Base-by-base conservation (phyloP, 805 yeast species). In the Komagataella pseudopastoris region DNA sequence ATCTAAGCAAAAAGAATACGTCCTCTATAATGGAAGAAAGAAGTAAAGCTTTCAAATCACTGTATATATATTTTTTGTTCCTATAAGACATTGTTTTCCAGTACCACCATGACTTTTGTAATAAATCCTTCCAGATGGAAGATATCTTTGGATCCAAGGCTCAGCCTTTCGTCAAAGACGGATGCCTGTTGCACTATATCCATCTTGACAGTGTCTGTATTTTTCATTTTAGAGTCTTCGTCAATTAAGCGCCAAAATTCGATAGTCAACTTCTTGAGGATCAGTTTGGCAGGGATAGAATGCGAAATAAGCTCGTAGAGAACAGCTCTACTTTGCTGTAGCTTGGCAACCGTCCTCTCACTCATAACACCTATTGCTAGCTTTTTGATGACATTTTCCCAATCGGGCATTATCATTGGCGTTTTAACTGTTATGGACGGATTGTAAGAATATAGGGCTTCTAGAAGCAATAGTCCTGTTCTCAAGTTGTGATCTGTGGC, bases 41-140 rank as follows among this genome's bases (percentile, higher is more conserved):
- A 46, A 44, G 44, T 49, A 44, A 22, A 6, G n/a, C 20, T 17
- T 14, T 10, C 14, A 30, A 30, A 30, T 30, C 39, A 30, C 39
- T 30, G 39, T 30, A 30, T 30, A 30, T 30, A 30, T 30, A 30
- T 30, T 24, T 30, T 30, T 10, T 30, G 39, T 30, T 17, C 46
- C 47, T 45, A n/a, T 45, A 18, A 22, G 16, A 22, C 24, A 48
- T 61, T 62, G 23, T 58, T 68, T 58, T 85, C 93, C 49, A 85
- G 63, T 6, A 75, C 75, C 46, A 88, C 85, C 97, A 93, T 91
- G 1, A 81, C 79, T 62, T 78, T 83, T 0, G 97, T 96, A 17
- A 87, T 77, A 62, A 88, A 93, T 1, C 98, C 99, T 69, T 93
- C 99, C 51, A 93, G 68, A 67, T 93, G 99, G 66, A 88, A 93